Conservation (phyloP, 306 rosid genomes). For the Vachellia collinsii region DNA sequence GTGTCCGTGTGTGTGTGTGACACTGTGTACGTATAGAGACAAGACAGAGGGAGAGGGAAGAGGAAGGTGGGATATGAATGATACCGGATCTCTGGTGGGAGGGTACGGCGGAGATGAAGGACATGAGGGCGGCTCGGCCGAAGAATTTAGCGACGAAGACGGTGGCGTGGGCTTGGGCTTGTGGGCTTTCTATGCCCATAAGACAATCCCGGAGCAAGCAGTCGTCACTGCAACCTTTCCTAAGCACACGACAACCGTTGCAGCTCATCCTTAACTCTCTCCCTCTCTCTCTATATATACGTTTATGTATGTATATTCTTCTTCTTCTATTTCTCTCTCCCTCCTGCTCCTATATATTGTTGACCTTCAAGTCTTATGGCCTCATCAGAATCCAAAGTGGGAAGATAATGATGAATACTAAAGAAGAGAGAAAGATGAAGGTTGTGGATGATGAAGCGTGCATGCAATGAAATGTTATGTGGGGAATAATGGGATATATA, state of each 20-base stretch:
- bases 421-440: slow-evolving; percentile 5
- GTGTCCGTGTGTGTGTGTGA: neutral
- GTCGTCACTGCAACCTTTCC: slow-evolving; percentile 57
- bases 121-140: slow-evolving; percentile 63
- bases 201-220: slow-evolving; percentile 57
- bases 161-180: slow-evolving; percentile 62
- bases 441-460: neutral
- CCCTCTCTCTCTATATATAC: neutral
- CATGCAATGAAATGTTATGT: neutral
- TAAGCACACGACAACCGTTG: slow-evolving; percentile 57
- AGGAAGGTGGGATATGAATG: neutral
- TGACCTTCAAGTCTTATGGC: neutral
- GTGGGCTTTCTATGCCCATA: slow-evolving; percentile 45
- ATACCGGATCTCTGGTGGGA: slow-evolving; percentile 50
- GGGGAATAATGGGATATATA: slow-evolving; percentile 2
- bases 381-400: neutral
- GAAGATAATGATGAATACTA: neutral
- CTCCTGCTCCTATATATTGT: neutral
- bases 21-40: neutral
- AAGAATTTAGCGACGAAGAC: slow-evolving; percentile 63
- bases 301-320: neutral
- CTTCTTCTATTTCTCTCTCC: neutral
- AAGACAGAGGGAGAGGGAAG: neutral
- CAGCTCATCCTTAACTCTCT: slow-evolving; percentile 49
- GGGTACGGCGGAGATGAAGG: slow-evolving; percentile 51